Evolutionary conservation across 805 yeast species (phyloP), one percentile per base, ranked within the genome.

Genomic region (Kluyveromyces dobzhanskii): DNA sequence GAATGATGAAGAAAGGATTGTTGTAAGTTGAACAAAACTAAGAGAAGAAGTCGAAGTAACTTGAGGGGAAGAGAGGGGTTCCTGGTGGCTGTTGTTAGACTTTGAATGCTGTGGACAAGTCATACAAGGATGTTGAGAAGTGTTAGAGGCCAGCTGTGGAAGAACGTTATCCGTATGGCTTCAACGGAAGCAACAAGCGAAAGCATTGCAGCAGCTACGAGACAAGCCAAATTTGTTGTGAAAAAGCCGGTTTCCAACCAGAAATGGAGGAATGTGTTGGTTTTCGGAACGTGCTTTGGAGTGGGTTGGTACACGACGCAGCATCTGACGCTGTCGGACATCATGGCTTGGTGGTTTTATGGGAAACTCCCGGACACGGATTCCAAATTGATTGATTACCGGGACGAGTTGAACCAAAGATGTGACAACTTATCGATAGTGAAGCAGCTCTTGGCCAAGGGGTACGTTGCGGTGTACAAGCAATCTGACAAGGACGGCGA

Each of bases 371-470:
- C 64, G 3, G 37, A 45, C 26, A 51, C 53, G 14, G 46, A 59
- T 3, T 53, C 51, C 17, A 56, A 58, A 12, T 59, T 61, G 2
- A 38, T 43, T 4, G 46, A 49, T 3, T 66, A 61, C 44, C 45
- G 58, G 36, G 40, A 42, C 2, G 45, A 49, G 9, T 40, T 85
- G 36, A 76, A 73, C 44, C 56, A 59, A 18, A 62, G 77, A 44
- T 55, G 80, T 33, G 64, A 69, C 25, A 50, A 61, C 3, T 56
- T 82, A 35, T 73, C 76, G 0, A 55, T 79, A 2, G 78, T 78
- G 34, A 62, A 73, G 44, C 58, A 70, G 36, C 59, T 83, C 29
- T 53, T 59, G 8, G 30, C 43, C 1, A 63, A 69, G 40, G 68
- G 72, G 0, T 47, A 53, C 9, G 67, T 54, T 43, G 59, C 53